Evolutionary conservation across 2,329 filamentous ascomycete species (phyloP).

Genomic region (Sclerotinia glacialis): DNA sequence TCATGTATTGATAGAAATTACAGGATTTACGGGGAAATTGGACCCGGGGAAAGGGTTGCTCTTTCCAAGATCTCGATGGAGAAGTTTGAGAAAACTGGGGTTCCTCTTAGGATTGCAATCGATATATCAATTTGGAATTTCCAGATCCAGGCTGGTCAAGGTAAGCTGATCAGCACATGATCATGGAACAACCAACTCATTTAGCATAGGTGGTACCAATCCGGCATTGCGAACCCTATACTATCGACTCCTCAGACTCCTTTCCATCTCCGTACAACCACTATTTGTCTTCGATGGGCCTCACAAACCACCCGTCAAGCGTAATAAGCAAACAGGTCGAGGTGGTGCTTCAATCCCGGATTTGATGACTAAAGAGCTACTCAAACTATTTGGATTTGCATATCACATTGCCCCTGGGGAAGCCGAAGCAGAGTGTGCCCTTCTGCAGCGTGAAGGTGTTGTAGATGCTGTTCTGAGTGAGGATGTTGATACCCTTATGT

Average conservation of each 20-base stretch:
- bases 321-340: constrained; percentile 70
- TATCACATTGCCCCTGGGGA: constrained; percentile 88
- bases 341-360: constrained; percentile 65
- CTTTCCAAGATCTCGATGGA: constrained; percentile 79
- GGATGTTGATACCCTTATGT: constrained; percentile 97
- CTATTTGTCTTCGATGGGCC: constrained; percentile 90
- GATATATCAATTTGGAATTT: constrained; percentile 98
- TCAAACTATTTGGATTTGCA: constrained; percentile 80
- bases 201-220: constrained; percentile 68
- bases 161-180: constrained; percentile 39
- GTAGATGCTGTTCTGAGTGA: constrained; percentile 94
- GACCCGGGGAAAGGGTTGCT: constrained; percentile 73
- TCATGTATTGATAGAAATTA: constrained; percentile 1
- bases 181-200: constrained; percentile 21
- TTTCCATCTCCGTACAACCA: constrained; percentile 75
- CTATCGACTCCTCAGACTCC: constrained; percentile 78
- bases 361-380: constrained; percentile 76
- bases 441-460: constrained; percentile 75
- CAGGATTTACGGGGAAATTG: constrained; percentile 89
- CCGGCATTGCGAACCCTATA: constrained; percentile 90
- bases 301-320: constrained; percentile 81
- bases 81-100: constrained; percentile 65
- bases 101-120: constrained; percentile 81
- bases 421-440: constrained; percentile 91
- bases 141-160: constrained; percentile 80